Conservation (phyloP, 192 early-diverging fungal species). For the Umbelopsis ramanniana region DNA sequence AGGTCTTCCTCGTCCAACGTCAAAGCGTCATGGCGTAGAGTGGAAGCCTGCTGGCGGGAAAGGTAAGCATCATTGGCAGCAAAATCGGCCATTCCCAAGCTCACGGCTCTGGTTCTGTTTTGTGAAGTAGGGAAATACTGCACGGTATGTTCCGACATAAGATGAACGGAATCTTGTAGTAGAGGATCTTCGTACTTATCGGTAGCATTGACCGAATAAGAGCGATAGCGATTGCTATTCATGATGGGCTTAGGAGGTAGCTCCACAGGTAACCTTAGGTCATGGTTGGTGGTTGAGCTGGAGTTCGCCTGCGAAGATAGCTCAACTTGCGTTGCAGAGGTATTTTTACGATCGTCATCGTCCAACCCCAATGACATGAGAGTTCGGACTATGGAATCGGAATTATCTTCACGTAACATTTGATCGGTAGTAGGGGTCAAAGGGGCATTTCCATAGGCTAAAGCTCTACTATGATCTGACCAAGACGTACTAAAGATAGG, state of each 20-base stretch:
- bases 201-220: conserved; percentile 36
- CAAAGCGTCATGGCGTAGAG: conserved; percentile 1
- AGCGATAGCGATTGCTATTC: conserved; percentile 33
- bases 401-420: conserved; percentile 35
- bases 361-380: conserved; percentile 40
- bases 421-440: conserved; percentile 32
- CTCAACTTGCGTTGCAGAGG: neutral
- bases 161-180: neutral
- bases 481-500: conserved; percentile 5
- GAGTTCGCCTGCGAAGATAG: neutral
- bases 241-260: conserved; percentile 26
- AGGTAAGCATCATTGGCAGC: neutral
- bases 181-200: conserved; percentile 22
- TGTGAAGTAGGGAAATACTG: conserved; percentile 29
- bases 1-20: neutral
- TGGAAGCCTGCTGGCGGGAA: neutral
- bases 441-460: conserved; percentile 15
- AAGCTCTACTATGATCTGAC: neutral
- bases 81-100: conserved; percentile 50
- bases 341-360: conserved; percentile 24
- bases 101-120: conserved; percentile 53
- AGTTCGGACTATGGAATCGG: conserved; percentile 37
- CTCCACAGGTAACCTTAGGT: conserved; percentile 6
- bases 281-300: neutral
- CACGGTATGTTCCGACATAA: neutral